A percentile compares a stretch with the other conserved stretches of the same genome.
phyloP scores from a whole-genome alignment of 352 stramenopile genomes.

The Phytophthora aleatoria region DNA sequence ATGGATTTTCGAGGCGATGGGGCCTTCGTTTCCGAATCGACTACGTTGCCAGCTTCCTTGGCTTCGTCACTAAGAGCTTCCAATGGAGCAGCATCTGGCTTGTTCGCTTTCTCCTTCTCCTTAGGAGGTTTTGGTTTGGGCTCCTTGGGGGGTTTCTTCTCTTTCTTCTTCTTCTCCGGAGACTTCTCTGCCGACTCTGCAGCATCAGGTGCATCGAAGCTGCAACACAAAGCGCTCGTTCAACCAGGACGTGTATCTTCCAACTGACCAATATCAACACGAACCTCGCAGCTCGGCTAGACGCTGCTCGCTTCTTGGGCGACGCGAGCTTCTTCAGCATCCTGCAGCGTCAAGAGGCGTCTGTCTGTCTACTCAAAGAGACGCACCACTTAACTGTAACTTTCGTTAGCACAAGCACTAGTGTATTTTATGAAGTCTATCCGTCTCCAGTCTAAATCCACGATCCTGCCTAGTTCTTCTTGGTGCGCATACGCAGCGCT shows the following conservation, averaged over 20 bases:
- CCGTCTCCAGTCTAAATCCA: constrained; percentile 12
- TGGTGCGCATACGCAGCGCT: constrained; percentile 87
- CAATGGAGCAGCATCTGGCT: constrained; percentile 4
- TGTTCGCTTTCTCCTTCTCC: constrained; percentile 30
- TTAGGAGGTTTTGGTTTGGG: constrained; percentile 12
- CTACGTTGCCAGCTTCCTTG: constrained; percentile 7
- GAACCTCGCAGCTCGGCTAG: neutral
- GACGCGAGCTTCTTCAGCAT: constrained; percentile 63
- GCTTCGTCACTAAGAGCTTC: constrained; percentile 10
- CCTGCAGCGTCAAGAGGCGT: constrained; percentile 1
- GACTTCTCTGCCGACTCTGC: constrained; percentile 8
- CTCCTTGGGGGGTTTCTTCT: constrained; percentile 11
- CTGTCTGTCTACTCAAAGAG: neutral
- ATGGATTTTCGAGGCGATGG: constrained; percentile 27
- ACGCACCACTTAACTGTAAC: neutral
- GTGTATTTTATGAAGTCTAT: constrained; percentile 14
- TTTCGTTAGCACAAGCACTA: constrained; percentile 3
- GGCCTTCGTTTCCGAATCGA: constrained; percentile 8
- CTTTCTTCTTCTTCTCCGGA: constrained; percentile 19
- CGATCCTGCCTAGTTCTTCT: constrained; percentile 77
- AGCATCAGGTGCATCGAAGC: constrained; percentile 6
- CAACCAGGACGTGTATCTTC: neutral
- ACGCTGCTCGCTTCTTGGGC: constrained; percentile 24
- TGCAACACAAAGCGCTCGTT: constrained; percentile 2
- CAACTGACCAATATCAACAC: neutral